Evolutionary conservation across 176 grass and related monocot genomes (phyloP).

Genomic region (Bromus sterilis): DNA sequence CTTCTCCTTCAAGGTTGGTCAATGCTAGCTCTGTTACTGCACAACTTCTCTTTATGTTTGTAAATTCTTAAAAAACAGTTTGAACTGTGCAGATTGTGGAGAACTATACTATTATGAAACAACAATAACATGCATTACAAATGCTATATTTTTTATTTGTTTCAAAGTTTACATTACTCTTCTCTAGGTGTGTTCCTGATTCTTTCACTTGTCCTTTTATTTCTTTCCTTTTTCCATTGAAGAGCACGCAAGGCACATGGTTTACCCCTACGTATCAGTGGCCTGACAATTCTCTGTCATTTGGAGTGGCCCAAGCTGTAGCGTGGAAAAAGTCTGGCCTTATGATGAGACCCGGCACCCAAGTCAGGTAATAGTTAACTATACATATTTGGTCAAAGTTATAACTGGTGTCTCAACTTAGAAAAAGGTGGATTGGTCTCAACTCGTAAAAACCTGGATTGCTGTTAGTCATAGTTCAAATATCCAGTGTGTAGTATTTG

Average conservation of each 20-base stretch:
- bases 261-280: slow-evolving; percentile 54
- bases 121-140: not conserved
- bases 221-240: slow-evolving; percentile 13
- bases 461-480: not conserved
- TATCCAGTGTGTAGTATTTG: not conserved
- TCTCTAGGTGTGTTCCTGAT: not conserved
- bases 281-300: slow-evolving; percentile 79
- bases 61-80: not conserved
- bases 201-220: slow-evolving; percentile 13
- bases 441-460: not conserved
- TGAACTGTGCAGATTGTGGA: not conserved
- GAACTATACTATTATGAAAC: not conserved
- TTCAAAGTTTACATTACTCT: not conserved
- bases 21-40: not conserved
- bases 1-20: slow-evolving; percentile 78
- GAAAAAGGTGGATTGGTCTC: not conserved
- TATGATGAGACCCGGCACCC: slow-evolving; percentile 58
- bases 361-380: slow-evolving; percentile 58
- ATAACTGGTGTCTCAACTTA: not conserved
- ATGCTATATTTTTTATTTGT: not conserved
- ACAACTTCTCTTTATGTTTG: not conserved
- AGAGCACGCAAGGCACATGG: slow-evolving; percentile 57
- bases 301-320: slow-evolving; percentile 49
- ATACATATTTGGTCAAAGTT: slow-evolving; percentile 10
- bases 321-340: slow-evolving; percentile 59